phyloP scores from a whole-genome alignment of 768 basidiomycete species.

The button mushroom (Agaricus bisporus) region DNA sequence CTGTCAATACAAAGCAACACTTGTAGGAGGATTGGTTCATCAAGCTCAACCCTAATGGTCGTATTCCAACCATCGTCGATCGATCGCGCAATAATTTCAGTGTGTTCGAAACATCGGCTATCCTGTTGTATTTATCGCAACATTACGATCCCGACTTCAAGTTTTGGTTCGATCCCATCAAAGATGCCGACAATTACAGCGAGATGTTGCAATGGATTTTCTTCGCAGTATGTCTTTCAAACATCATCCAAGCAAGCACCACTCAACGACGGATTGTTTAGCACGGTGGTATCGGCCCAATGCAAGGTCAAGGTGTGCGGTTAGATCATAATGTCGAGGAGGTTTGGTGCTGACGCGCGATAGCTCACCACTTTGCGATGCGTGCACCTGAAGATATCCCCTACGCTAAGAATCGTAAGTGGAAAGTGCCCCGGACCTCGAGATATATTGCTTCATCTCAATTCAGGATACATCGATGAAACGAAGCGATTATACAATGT shows the following conservation, averaged over 20 bases:
- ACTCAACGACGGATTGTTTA: constrained; percentile 18
- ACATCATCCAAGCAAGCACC: background rate
- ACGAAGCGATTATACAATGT: constrained; percentile 78
- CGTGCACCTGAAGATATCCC: constrained; percentile 62
- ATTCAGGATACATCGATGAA: constrained; percentile 69
- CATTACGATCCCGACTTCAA: constrained; percentile 71
- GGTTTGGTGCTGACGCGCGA: background rate
- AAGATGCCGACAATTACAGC: constrained; percentile 53
- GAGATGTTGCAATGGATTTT: constrained; percentile 85
- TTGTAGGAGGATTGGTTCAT: constrained; percentile 67
- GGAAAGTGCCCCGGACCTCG: constrained; percentile 9
- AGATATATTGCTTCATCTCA: background rate
- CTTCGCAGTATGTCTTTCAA: constrained; percentile 48
- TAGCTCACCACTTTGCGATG: constrained; percentile 65
- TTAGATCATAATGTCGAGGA: background rate
- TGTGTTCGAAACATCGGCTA: constrained; percentile 77
- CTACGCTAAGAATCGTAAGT: constrained; percentile 59
- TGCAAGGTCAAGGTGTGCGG: constrained; percentile 63
- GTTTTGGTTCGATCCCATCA: constrained; percentile 55
- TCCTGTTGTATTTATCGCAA: constrained; percentile 76
- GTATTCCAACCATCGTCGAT: constrained; percentile 67
- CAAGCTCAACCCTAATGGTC: constrained; percentile 64
- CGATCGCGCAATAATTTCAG: constrained; percentile 52
- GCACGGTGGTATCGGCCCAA: constrained; percentile 83
- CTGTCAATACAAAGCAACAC: background rate